Evolutionary conservation across 2,329 filamentous ascomycete genomes (phyloP).

Genomic region (Venturia pyrina): DNA sequence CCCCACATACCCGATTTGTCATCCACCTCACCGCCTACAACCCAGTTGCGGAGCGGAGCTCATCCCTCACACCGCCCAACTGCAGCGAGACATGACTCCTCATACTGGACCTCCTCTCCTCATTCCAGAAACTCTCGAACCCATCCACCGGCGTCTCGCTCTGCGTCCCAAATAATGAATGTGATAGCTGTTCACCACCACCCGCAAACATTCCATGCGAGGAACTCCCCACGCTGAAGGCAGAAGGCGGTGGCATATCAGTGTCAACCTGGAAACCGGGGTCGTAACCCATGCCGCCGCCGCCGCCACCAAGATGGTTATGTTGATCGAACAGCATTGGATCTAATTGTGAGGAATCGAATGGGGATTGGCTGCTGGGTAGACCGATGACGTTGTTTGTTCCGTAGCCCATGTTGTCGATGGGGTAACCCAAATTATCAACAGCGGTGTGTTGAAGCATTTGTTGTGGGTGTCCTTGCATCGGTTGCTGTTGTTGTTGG

Average conservation of each 20-base stretch:
- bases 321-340: slow-evolving; percentile 10
- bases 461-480: not conserved
- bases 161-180: not conserved
- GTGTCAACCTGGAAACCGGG: not conserved
- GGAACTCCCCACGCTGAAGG: not conserved
- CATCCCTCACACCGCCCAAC: not conserved
- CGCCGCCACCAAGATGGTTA: not conserved
- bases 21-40: too few relatives aligned
- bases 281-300: not conserved
- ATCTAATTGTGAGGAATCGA: slow-evolving; percentile 6
- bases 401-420: not conserved
- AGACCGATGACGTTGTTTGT: slow-evolving; percentile 10
- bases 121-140: slow-evolving; percentile 12
- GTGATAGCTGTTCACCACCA: not conserved
- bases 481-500: not conserved
- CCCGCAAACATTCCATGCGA: not conserved
- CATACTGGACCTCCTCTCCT: not conserved
- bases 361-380: not conserved
- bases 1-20: too few relatives aligned
- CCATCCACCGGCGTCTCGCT: slow-evolving; percentile 7
- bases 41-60: not conserved
- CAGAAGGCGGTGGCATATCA: not conserved
- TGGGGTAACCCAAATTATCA: not conserved
- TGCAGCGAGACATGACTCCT: not conserved
- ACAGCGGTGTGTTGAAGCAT: slow-evolving; percentile 6